Evolutionary conservation across 1,139 yeast species (phyloP), one percentile per base, ranked within the genome.

Genomic region (Geotrichum macrosporum): DNA sequence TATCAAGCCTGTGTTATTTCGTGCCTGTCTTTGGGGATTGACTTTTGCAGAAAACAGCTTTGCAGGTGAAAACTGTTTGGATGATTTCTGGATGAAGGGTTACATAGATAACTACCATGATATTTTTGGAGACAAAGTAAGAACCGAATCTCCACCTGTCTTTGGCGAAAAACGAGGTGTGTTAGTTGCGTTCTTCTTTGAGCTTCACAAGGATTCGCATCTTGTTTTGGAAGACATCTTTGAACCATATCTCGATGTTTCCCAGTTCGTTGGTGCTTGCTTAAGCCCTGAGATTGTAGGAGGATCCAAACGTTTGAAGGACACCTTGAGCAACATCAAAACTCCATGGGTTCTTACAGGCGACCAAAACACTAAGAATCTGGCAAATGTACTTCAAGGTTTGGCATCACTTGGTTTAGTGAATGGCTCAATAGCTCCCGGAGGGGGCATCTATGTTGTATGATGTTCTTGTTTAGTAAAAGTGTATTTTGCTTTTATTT

Each of bases 1-100:
- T 5, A 15, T 46, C 3, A 46, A 46, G 19, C 44, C 50, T 6
- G 19, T 36, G 10, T 16, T 40, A n/a, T 32, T 41, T 13, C 47
- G 38, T 12, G 52, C 52, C 8, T 49, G 50, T 27, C 33, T 49
- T 13, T 46, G 48, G 48, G 35, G 37, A 4, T 29, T 48, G 15
- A 21, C 41, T 12, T n/a, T n/a, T n/a, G n/a, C n/a, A n/a, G 12
- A 40, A 1, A 12, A 35, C 10, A n/a, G 26, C 10, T 13, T 4
- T 9, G 10, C 10, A n/a, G 9, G 5, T 13, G 26, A 6, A 8
- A 18, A 15, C 5, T 29, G 27, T 5, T 16, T 49, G n/a, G 52
- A 49, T 31, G 45, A 43, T 3, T 49, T 42, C 39, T 49, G 52
- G 52, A 40, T 35, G 10, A 29, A 40, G 29, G 41, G 31, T 5